Base-by-base conservation (phyloP, 495 filamentous ascomycete genomes). In the Penicillium odoratum region DNA sequence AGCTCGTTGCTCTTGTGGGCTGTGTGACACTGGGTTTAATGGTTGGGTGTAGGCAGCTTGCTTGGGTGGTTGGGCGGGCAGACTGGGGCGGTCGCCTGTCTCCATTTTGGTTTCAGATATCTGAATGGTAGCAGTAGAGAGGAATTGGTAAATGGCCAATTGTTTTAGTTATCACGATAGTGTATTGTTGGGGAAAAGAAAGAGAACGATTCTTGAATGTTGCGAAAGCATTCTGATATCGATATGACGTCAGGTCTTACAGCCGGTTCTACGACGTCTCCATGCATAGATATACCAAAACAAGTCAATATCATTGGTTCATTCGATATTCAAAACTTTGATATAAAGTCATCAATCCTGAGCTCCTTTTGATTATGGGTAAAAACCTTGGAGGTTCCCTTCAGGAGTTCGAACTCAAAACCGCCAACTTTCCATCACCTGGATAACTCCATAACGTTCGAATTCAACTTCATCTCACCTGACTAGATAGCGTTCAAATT, bases 21-120 rank as follows among this genome's bases (percentile, higher is more conserved):
- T 76, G 25, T 79, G 80, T 1, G 77, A 70, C 15, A 78, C 68
- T 26, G 82, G 80, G 58, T 84, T 85, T 44, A 65, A 67, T 50
- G 71, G 61, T 54, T 78, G 76, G 16, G 73, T 63, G 66, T 85
- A 84, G 59, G 74, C 77, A 8, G 76, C 74, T 67, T 76, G 51
- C 53, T 78, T 80, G 47, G 82, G 74, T 3, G 84, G 82, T 64
- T 85, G 83, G 4, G 77, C 44, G 5, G 69, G 65, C 55, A 69
- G 68, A 7, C 25, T 34, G 16, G 58, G 30, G 47, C 48, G 46
- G 9, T 48, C 44, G 40, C 57, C 57, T 18, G 63, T 60, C n/a
- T 66, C 31, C 66, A 68, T 68, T 1, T 57, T 52, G 10, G 5
- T n/a, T 5, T 1, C 13, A 40, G 38, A 16, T 36, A 36, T 2